A percentile compares a stretch with the other conserved stretches of the same genome.
Evolutionary conservation across 2,329 filamentous ascomycete species (phyloP).

Genomic region (Fonsecaea erecta): DNA sequence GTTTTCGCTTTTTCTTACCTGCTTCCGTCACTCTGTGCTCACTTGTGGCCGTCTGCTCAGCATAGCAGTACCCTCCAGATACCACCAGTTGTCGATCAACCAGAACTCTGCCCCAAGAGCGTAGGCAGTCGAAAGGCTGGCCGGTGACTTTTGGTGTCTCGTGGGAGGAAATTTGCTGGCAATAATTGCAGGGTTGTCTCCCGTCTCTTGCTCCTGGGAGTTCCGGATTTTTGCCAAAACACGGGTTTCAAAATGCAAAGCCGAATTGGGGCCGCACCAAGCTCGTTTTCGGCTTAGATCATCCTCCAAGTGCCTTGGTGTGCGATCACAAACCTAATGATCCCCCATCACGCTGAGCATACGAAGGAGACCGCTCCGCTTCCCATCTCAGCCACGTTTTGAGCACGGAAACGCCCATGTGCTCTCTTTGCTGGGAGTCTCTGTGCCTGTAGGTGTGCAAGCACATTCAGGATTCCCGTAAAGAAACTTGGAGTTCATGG

Average conservation of each 20-base stretch:
- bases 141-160: neutral
- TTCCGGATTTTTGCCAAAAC: neutral
- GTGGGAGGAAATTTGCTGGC: neutral
- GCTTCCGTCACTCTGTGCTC: neutral
- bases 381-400: neutral
- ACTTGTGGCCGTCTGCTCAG: neutral
- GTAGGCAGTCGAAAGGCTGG: neutral
- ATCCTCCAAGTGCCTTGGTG: slow-evolving; percentile 14
- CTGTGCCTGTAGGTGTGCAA: neutral
- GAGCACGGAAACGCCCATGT: neutral
- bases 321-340: slow-evolving; percentile 11
- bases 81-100: neutral
- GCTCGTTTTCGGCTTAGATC: slow-evolving; percentile 26
- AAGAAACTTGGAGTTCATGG: neutral
- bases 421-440: neutral
- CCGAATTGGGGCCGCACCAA: slow-evolving; percentile 30
- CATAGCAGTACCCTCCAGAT: neutral
- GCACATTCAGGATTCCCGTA: neutral
- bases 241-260: slow-evolving; percentile 21
- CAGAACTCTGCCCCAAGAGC: neutral
- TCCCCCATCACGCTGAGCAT: neutral
- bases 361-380: neutral
- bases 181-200: neutral
- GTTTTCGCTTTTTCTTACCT: neutral
- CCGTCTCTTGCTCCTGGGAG: neutral